Evolutionary conservation across 495 filamentous ascomycete species (phyloP), one percentile per base, ranked within the genome.

Genomic region (Penicillium ochrochloron): DNA sequence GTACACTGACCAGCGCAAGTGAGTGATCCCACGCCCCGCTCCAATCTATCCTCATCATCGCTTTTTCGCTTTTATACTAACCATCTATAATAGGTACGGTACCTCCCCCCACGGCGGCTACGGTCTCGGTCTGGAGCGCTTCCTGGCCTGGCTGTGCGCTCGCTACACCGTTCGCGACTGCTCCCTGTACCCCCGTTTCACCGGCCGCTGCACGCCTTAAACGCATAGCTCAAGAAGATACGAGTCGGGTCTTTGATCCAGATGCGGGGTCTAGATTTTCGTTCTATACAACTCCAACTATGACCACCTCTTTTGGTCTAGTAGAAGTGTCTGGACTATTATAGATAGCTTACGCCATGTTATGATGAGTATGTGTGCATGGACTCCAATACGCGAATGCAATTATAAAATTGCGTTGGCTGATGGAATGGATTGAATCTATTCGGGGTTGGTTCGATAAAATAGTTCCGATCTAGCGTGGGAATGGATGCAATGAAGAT

Each of bases 1-100:
- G 95, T 99, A 97, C 82, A 97, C 93, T 11, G 95, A 99, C 79
- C 93, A 97, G 87, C 84, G 95, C 70, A 97, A 96, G 92, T 96
- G 79, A 85, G 92, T 91, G 10, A 48, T 3, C 44, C 44, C 19
- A 6, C 1, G 7, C 5, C 31, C 25, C 25, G 25, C 25, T 27
- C 4, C 2, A 27, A 27, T 27, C 2, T 4, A 27, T 27, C 25
- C 25, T 27, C 25, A 27, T 27, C 25, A 27, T 27, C 25, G 25
- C 25, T 27, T 27, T 27, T 27, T 27, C 1, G 14, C 25, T 31
- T 31, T 52, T 15, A 52, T n/a, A 35, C 53, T 56, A 37, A 56
- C 59, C 53, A 27, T 33, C 48, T 27, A 5, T 44, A 60, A 48
- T 67, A 96, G 93, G 79, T 99, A 97, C 73, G 95, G 95, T 58